Evolutionary conservation across 805 yeast species (phyloP), one percentile per base, ranked within the genome.

Genomic region (Suhomyces sp.): DNA sequence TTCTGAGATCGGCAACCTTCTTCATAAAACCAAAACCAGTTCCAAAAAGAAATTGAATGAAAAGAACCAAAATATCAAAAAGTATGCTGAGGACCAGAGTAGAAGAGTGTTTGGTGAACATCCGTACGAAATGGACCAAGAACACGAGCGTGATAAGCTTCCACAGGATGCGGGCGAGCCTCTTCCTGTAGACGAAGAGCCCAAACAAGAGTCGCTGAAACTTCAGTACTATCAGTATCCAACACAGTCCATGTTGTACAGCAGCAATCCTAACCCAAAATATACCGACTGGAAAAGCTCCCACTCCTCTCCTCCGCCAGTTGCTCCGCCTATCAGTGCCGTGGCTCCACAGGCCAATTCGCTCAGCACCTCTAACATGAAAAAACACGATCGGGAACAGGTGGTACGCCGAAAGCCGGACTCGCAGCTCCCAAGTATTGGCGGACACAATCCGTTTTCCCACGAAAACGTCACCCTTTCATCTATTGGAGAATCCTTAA

Each of bases 181-280:
- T 7, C 47, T 31, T 27, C 38, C 36, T 29, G 22, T 33, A n/a
- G n/a, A 24, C 7, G 31, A 24, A 26, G 35, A 17, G 3, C 48
- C 29, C 31, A 19, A 31, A 4, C 42, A 38, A 24, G 46, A 24
- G 12, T 13, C 46, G 2, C 54, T 48, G 40, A 55, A 57, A 44
- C 60, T 58, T n/a, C 56, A 52, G 33, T 65, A 65, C 44, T 65
- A 58, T 41, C 62, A 62, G 53, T 65, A 66, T 46, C 70, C 70
- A 3, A 50, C 60, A 4, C 46, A 54, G 22, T 61, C 68, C 15
- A 44, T 52, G 47, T 52, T 55, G 38, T 49, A 52, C 44, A 29
- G 8, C n/a, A 15, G 19, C n/a, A 22, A 31, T 13, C 26, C 22
- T 38, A 29, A 33, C n/a, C 41, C 48, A 19, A 12, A 15, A 24